Evolutionary conservation across 306 rosid genomes (phyloP).

Genomic region (Vicia sativa): DNA sequence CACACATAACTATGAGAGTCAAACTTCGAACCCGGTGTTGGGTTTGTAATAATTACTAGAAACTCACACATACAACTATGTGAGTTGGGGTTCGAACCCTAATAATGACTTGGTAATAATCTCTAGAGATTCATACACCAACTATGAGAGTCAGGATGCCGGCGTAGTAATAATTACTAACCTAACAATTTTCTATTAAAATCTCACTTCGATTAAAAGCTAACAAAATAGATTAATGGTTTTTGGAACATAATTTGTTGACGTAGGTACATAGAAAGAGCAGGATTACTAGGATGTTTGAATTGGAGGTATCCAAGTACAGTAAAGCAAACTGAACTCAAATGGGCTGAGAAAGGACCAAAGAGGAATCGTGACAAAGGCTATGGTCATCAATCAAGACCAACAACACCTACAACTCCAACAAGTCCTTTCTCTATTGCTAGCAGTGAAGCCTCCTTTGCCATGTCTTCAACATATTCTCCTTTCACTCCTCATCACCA

Average conservation of each 20-base stretch:
- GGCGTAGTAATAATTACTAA: too few species aligned
- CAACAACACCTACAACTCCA: conserved; percentile 45
- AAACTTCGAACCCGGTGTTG: too few species aligned
- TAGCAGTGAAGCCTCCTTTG: conserved; percentile 43
- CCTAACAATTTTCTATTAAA: too few species aligned
- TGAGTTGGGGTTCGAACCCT: too few species aligned
- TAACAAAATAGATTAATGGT: not conserved
- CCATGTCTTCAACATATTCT: conserved; percentile 50
- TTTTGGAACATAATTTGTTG: conserved; percentile 19
- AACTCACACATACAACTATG: too few species aligned
- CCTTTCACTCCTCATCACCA: conserved; percentile 50
- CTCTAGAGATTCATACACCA: too few species aligned
- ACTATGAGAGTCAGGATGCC: too few species aligned
- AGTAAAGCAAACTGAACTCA: conserved; percentile 65
- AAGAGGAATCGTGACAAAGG: conserved; percentile 54
- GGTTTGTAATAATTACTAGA: too few species aligned
- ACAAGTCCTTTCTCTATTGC: conserved; percentile 31
- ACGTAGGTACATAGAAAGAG: conserved; percentile 70
- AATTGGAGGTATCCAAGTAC: conserved; percentile 58
- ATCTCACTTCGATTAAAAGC: too few species aligned
- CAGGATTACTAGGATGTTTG: conserved; percentile 62
- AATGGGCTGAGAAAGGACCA: conserved; percentile 87
- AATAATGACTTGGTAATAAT: too few species aligned
- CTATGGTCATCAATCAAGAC: conserved; percentile 43
- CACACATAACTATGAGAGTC: too few species aligned